Evolutionary conservation across 495 filamentous ascomycete genomes (phyloP), one percentile per base, ranked within the genome.

Genomic region (Annulohypoxylon moriforme): DNA sequence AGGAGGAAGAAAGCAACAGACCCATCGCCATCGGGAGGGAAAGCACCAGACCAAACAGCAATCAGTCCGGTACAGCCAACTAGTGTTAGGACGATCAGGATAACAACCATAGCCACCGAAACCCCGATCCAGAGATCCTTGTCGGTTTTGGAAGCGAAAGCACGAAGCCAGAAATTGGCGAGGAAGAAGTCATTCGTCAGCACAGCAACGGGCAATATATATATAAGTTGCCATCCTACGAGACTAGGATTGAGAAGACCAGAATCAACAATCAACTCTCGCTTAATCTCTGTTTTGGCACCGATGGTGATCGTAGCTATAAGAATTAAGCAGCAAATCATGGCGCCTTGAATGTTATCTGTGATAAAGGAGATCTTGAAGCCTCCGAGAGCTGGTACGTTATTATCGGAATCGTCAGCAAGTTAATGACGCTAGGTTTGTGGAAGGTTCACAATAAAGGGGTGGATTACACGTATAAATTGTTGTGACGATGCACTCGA

Each of bases 181-280:
- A 93, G 80, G 79, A 94, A 94, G 82, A 94, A 92, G 77, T 92
- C 86, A 75, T 92, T 93, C 29, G 91, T 93, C 33, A 93, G 76
- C 56, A 94, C 86, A 24, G 91, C 91, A 14, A 93, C 86, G 0
- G 92, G 89, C 2, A 94, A 83, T 63, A 93, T 93, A 72, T 92
- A 93, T 16, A 94, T 82, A 14, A 94, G 84, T 73, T 94, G 91
- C 88, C 92, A 94, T 40, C 91, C 92, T 5, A 94, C 81, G 1
- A 92, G 79, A 61, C 76, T 90, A 14, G 87, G 67, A 20, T 90
- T 79, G 6, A 87, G 82, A 6, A 92, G 78, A 4, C 87, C 88
- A 0, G 90, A 92, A 2, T 85, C 78, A 4, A 81, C 85, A 70
- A 94, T 87, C 33, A 89, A 78, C 63, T 81, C 85, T n/a, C 80